phyloP scores from a whole-genome alignment of 176 grass and related monocot species.

The Carex littledalei region DNA sequence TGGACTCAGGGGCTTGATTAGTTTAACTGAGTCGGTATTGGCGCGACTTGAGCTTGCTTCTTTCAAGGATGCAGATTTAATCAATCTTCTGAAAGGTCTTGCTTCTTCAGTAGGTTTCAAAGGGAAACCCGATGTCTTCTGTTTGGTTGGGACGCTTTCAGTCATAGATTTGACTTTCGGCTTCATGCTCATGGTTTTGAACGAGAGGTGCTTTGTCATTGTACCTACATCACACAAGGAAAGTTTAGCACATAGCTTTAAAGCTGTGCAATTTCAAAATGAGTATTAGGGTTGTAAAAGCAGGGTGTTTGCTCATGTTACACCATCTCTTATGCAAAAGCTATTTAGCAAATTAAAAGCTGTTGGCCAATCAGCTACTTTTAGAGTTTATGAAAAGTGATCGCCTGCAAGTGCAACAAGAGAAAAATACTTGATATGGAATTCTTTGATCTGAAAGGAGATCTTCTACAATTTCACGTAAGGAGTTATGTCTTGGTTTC shows the following conservation, averaged over 20 bases:
- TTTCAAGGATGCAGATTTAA: constrained; percentile 56
- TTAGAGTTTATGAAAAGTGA: not conserved
- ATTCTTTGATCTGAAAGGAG: not conserved
- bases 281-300: constrained; percentile 12
- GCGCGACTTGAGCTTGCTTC: constrained; percentile 28
- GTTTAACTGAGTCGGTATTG: constrained; percentile 35
- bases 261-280: not conserved
- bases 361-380: not conserved
- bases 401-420: not conserved
- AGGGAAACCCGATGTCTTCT: constrained; percentile 34
- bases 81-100: constrained; percentile 34
- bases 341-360: not conserved
- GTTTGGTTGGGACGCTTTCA: constrained; percentile 41
- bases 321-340: not conserved
- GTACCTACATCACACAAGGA: constrained; percentile 34
- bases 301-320: not conserved
- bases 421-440: not conserved
- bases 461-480: too few relatives aligned
- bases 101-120: constrained; percentile 39
- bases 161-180: constrained; percentile 68
- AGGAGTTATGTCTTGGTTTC: too few relatives aligned
- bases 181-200: constrained; percentile 40
- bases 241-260: constrained; percentile 21
- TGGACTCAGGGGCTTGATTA: constrained; percentile 33
- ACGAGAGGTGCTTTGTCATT: constrained; percentile 79